Base-by-base conservation (phyloP, 2,329 filamentous ascomycete genomes). In the Aspergillus terreus region DNA sequence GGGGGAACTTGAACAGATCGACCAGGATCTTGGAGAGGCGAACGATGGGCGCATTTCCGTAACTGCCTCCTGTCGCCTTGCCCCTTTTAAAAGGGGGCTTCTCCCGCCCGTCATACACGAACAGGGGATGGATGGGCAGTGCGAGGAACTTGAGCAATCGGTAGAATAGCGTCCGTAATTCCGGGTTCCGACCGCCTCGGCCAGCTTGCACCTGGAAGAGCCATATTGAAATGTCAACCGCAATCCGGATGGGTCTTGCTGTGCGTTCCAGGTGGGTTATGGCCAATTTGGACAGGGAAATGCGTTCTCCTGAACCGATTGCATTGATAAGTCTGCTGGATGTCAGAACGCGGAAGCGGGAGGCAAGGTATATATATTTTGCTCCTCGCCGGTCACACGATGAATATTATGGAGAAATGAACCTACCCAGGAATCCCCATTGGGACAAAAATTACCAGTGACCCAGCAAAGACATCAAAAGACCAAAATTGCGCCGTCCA, bases 151-250 rank as follows among this genome's bases (percentile, higher is more conserved):
- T 87, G 1, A 92, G 77, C 0, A 97, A 82, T 32, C 94, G 87
- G 71, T 95, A 97, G 73, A 96, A 97, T 21, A 99, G 82, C 1
- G 92, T 96, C 51, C 94, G 83, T 35, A 96, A 79, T 1, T 92
- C 92, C 6, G 94, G 92, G 61, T 96, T 96, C 10, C 85, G 84
- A 53, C 94, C 94, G 44, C 92, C 90, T 75, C 85, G 84, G 15
- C 88, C 88, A 12, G 90, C 86, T 66, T 95, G 91, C 11, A 86
- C 86, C 65, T 99, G 94, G 65, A 96, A 97, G 42, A 96, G 87
- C 94, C 94, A 99, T 66, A 99, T 97, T 2, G 91, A 90, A 60
- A 95, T 88, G 67, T 99, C 94, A 58, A 99, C 88, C 36, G 94
- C 94, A 44, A 99, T 79, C 38, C 92, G 86, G 38, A 97, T 77